Conservation (phyloP, 805 yeast species). For the Zygotorulaspora sp. region DNA sequence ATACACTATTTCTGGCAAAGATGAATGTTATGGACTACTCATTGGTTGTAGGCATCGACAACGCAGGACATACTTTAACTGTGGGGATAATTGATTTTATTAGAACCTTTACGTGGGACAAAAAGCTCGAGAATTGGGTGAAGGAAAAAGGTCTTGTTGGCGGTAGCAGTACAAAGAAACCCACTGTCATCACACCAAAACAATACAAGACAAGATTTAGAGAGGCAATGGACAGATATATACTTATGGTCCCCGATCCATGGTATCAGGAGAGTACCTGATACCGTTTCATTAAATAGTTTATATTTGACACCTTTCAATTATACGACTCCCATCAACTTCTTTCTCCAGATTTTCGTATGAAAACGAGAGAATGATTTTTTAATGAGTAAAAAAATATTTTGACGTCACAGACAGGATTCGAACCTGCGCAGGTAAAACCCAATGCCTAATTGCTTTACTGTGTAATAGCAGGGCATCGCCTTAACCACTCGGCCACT, state of each 20-base stretch:
- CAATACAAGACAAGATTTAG: conserved; percentile 92
- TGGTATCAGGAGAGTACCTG: conserved; percentile 38
- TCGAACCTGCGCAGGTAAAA: conserved; percentile 98
- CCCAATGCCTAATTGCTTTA: conserved; percentile 73
- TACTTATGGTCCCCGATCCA: conserved; percentile 86
- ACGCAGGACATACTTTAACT: conserved; percentile 59
- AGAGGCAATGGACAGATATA: conserved; percentile 96
- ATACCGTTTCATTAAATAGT: neutral
- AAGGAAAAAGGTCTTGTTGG: conserved; percentile 90
- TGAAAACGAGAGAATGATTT: neutral
- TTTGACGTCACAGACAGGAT: conserved; percentile 94
- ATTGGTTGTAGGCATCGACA: conserved; percentile 86
- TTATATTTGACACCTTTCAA: neutral
- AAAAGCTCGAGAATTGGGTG: conserved; percentile 97
- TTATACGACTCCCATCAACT: too few relatives aligned
- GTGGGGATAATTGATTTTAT: conserved; percentile 95
- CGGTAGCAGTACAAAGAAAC: conserved; percentile 75
- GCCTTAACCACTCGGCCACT: conserved; percentile 95
- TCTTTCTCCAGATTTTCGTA: too few relatives aligned
- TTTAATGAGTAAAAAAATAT: conserved; percentile 1
- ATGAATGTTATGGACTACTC: conserved; percentile 99
- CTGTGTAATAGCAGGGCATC: conserved; percentile 70
- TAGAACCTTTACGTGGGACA: conserved; percentile 97
- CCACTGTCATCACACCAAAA: conserved; percentile 94
- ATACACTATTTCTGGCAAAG: conserved; percentile 85